phyloP scores from a whole-genome alignment of 495 filamentous ascomycete genomes.

The Penicillium fimorum region DNA sequence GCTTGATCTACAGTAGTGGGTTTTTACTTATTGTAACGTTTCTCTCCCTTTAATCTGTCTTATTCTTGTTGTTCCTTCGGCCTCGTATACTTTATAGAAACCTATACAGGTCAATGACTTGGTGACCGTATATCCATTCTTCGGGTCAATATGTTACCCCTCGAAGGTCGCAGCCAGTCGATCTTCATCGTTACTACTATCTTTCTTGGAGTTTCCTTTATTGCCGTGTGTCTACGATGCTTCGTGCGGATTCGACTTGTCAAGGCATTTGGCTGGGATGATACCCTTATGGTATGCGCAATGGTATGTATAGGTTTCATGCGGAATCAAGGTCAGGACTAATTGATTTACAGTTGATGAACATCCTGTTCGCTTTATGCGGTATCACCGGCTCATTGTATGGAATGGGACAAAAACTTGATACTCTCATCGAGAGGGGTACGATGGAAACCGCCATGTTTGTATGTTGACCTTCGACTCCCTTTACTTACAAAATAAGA shows the following conservation, averaged over 20 bases:
- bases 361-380: conserved; percentile 41
- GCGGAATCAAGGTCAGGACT: background rate
- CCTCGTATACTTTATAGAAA: conserved; percentile 10
- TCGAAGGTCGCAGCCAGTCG: conserved; percentile 37
- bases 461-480: conserved; percentile 29
- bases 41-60: conserved; percentile 2
- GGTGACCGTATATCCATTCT: conserved; percentile 8
- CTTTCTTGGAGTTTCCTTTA: conserved; percentile 39
- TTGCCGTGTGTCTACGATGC: conserved; percentile 40
- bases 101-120: conserved; percentile 18
- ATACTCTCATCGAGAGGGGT: conserved; percentile 13
- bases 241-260: conserved; percentile 42
- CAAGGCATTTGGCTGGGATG: conserved; percentile 47
- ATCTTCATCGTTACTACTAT: conserved; percentile 43
- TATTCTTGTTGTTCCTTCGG: background rate
- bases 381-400: conserved; percentile 39
- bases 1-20: conserved; percentile 15
- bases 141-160: conserved; percentile 31
- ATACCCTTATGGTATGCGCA: conserved; percentile 41
- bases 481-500: background rate
- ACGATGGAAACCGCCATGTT: conserved; percentile 40
- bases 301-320: conserved; percentile 29
- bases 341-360: conserved; percentile 16
- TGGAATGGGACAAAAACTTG: conserved; percentile 34
- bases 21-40: conserved; percentile 7